Conservation (phyloP, 495 filamentous ascomycete genomes). For the Penicillium argentinense region DNA sequence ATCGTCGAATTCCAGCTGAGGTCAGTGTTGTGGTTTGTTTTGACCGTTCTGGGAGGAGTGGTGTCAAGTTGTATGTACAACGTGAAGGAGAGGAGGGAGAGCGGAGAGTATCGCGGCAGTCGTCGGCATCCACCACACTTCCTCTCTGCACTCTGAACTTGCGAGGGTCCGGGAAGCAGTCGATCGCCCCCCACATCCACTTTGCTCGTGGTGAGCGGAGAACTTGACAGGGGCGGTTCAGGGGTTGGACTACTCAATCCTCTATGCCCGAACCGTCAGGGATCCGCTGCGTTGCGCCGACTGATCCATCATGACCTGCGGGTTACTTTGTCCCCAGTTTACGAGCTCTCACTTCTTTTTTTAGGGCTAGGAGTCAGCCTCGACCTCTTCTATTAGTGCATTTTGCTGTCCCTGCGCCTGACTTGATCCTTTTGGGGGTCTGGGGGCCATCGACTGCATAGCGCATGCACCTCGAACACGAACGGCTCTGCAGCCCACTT, state of each 20-base stretch:
- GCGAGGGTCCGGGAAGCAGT: constrained; percentile 5
- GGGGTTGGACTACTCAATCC: constrained; percentile 22
- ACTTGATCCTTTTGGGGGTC: too few relatives aligned
- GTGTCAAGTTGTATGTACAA: too few relatives aligned
- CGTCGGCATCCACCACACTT: neutral
- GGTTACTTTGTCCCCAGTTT: too few relatives aligned
- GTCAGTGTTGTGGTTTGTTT: constrained; percentile 3
- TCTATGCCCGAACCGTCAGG: constrained; percentile 7
- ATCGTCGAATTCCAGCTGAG: constrained; percentile 20
- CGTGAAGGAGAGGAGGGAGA: neutral
- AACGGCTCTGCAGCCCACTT: constrained; percentile 7
- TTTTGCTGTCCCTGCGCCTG: too few relatives aligned
- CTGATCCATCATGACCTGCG: constrained; percentile 3
- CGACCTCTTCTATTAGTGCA: neutral
- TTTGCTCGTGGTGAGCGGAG: constrained; percentile 27
- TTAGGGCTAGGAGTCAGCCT: neutral
- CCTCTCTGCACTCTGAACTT: neutral
- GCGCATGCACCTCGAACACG: constrained; percentile 4
- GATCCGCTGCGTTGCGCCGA: constrained; percentile 1
- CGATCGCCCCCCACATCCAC: constrained; percentile 29
- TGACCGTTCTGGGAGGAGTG: neutral
- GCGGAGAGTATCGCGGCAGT: too few relatives aligned
- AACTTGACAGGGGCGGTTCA: constrained; percentile 31
- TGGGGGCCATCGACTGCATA: neutral
- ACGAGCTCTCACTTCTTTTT: neutral